phyloP scores from a whole-genome alignment of 2,329 filamentous ascomycete species.

The Claviceps fusiformis region DNA sequence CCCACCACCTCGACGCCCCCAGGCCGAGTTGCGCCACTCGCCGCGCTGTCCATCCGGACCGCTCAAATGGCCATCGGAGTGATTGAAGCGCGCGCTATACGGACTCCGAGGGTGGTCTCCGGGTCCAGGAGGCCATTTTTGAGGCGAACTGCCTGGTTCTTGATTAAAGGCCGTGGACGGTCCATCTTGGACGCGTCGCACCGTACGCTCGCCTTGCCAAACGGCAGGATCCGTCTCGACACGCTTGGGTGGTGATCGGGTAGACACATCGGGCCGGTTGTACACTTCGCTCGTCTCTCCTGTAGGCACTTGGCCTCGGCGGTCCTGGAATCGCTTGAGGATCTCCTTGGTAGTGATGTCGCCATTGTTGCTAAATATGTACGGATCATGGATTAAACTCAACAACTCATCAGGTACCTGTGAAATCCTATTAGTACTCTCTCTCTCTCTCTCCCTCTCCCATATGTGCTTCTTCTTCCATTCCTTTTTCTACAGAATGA shows the following conservation, averaged over 20 bases:
- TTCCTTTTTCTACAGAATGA: too few relatives aligned
- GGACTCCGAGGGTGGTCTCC: conserved; percentile 30
- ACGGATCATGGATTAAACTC: conserved; percentile 70
- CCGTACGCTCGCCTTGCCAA: conserved; percentile 73
- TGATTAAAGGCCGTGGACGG: conserved; percentile 24
- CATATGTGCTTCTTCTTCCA: background rate
- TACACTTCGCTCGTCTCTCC: conserved; percentile 44
- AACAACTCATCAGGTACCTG: conserved; percentile 90
- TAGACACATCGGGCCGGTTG: conserved; percentile 44
- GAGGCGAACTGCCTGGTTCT: conserved; percentile 34
- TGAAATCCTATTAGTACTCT: background rate
- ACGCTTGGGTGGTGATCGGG: conserved; percentile 39
- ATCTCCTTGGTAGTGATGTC: conserved; percentile 97
- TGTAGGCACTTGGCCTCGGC: conserved; percentile 46
- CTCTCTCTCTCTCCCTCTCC: too few relatives aligned
- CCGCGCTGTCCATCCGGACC: conserved; percentile 30
- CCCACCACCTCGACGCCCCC: conserved; percentile 35
- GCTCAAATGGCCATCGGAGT: conserved; percentile 27
- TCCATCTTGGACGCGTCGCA: conserved; percentile 60
- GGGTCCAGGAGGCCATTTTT: conserved; percentile 30
- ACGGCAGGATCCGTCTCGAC: conserved; percentile 82
- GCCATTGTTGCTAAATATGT: conserved; percentile 64
- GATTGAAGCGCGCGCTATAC: conserved; percentile 30
- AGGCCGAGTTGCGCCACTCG: conserved; percentile 46
- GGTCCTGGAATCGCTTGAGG: conserved; percentile 80